A percentile compares a stretch with the other conserved stretches of the same genome.
phyloP scores from a whole-genome alignment of 2,329 filamentous ascomycete genomes.

The Apiospora rasikravindrae region DNA sequence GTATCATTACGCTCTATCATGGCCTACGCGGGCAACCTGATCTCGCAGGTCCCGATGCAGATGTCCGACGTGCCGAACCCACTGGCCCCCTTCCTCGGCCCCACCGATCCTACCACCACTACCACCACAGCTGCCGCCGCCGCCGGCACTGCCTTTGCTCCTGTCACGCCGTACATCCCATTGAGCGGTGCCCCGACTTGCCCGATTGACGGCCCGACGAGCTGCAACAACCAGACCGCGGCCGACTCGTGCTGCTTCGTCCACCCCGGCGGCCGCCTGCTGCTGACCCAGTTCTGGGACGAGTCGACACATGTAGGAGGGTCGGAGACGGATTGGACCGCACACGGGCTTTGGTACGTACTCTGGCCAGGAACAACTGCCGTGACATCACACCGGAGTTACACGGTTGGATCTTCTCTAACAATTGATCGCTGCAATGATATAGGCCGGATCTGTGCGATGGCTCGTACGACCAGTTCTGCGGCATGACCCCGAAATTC shows the following conservation, averaged over 20 bases:
- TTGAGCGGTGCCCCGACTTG: slow-evolving; percentile 44
- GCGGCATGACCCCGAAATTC: slow-evolving; percentile 47
- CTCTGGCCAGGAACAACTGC: not conserved
- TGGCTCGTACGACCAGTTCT: slow-evolving; percentile 49
- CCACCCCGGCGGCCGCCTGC: slow-evolving; percentile 46
- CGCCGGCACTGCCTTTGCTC: slow-evolving; percentile 5
- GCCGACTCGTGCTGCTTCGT: slow-evolving; percentile 49
- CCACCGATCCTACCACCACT: slow-evolving; percentile 23
- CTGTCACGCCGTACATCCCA: slow-evolving; percentile 41
- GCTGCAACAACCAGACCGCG: slow-evolving; percentile 46
- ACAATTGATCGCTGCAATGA: not conserved
- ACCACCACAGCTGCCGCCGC: slow-evolving; percentile 17
- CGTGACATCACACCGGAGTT: not conserved
- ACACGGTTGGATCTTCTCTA: not conserved
- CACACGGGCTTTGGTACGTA: slow-evolving; percentile 50
- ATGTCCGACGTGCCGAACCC: slow-evolving; percentile 32
- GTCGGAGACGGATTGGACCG: slow-evolving; percentile 50
- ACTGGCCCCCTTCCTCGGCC: slow-evolving; percentile 28
- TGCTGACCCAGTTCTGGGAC: slow-evolving; percentile 53
- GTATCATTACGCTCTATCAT: slow-evolving; percentile 39
- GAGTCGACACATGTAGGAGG: slow-evolving; percentile 45
- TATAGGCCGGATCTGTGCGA: slow-evolving; percentile 51
- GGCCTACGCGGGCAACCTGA: slow-evolving; percentile 40
- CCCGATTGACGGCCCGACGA: slow-evolving; percentile 47
- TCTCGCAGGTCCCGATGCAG: slow-evolving; percentile 40